These are phyloP conservation scores for Teunomyces atbi DNA, from an alignment of 805 yeast species.

Conservation along the genomic window DNA sequence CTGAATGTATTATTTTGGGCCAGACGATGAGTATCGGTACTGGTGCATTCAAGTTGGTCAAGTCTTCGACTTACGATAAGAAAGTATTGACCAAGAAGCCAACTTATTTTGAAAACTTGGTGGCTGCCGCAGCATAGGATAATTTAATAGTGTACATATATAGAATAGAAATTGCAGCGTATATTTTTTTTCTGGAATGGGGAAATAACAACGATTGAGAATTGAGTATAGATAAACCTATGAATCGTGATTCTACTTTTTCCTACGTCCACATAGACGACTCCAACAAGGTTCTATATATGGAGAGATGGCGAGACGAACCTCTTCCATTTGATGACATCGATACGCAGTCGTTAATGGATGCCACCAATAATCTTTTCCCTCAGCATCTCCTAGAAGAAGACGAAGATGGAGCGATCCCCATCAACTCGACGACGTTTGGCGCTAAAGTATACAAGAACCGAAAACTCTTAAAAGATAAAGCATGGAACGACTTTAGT, in stretches of 20 bases:
- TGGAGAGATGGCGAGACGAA: conserved; percentile 43
- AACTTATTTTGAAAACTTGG: conserved; percentile 46
- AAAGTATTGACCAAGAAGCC: conserved; percentile 43
- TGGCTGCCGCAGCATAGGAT: conserved; percentile 1
- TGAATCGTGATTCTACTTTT: conserved; percentile 12
- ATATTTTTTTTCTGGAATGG: too few relatives aligned
- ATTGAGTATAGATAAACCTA: too few relatives aligned
- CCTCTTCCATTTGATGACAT: conserved; percentile 42
- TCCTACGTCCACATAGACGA: conserved; percentile 37
- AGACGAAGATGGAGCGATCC: conserved; percentile 39
- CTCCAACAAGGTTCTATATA: conserved; percentile 38
- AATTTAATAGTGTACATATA: background rate
- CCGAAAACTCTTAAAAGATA: conserved; percentile 26
- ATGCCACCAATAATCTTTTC: conserved; percentile 35
- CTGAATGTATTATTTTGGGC: conserved; percentile 95
- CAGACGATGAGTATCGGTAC: conserved; percentile 98
- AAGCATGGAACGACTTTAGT: conserved; percentile 36
- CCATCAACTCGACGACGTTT: conserved; percentile 33
- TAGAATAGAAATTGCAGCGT: background rate
- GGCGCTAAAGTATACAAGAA: conserved; percentile 41
- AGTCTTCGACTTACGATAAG: conserved; percentile 47
- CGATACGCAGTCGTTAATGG: conserved; percentile 37
- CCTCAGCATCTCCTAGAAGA: conserved; percentile 37
- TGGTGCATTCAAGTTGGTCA: conserved; percentile 87
- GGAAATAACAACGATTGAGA: too few relatives aligned